phyloP scores from a whole-genome alignment of 2,329 filamentous ascomycete genomes.

The Blumeriella jaapii region DNA sequence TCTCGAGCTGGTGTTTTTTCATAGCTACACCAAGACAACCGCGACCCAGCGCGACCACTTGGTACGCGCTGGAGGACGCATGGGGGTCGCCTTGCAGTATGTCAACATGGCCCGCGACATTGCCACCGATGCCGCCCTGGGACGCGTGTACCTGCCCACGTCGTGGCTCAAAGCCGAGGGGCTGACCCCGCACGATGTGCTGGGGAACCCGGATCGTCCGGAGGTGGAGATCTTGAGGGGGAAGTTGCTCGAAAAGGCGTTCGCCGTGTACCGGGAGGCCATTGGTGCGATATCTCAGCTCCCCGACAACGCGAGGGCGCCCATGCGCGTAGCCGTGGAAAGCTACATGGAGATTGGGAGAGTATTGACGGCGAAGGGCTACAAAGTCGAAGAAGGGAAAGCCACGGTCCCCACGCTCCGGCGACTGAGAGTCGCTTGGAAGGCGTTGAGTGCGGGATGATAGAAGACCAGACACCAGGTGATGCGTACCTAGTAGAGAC shows the following conservation, averaged over 20 bases:
- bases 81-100: slow-evolving; percentile 67
- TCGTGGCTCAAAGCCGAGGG: slow-evolving; percentile 50
- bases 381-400: slow-evolving; percentile 31
- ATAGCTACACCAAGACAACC: slow-evolving; percentile 27
- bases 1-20: slow-evolving; percentile 52
- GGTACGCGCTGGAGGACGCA: slow-evolving; percentile 45
- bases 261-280: slow-evolving; percentile 45
- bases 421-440: slow-evolving; percentile 47
- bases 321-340: slow-evolving; percentile 58
- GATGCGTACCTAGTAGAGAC: too few relatives aligned
- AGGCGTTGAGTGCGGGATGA: slow-evolving; percentile 31
- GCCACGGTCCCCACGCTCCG: slow-evolving; percentile 35
- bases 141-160: slow-evolving; percentile 56
- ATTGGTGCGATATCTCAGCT: slow-evolving; percentile 47
- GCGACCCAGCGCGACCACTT: slow-evolving; percentile 31
- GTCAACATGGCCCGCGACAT: slow-evolving; percentile 69
- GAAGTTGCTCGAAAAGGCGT: slow-evolving; percentile 47
- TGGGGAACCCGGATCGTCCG: slow-evolving; percentile 37
- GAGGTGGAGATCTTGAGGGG: slow-evolving; percentile 39
- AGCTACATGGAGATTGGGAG: slow-evolving; percentile 68
- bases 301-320: slow-evolving; percentile 46
- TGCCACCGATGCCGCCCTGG: slow-evolving; percentile 50
- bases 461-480: slow-evolving; percentile 7
- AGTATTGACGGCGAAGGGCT: slow-evolving; percentile 36
- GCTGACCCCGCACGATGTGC: slow-evolving; percentile 41